A percentile compares a stretch with the other conserved stretches of the same genome.
phyloP scores from a whole-genome alignment of 192 early-diverging fungal species.

The Podila horticola region DNA sequence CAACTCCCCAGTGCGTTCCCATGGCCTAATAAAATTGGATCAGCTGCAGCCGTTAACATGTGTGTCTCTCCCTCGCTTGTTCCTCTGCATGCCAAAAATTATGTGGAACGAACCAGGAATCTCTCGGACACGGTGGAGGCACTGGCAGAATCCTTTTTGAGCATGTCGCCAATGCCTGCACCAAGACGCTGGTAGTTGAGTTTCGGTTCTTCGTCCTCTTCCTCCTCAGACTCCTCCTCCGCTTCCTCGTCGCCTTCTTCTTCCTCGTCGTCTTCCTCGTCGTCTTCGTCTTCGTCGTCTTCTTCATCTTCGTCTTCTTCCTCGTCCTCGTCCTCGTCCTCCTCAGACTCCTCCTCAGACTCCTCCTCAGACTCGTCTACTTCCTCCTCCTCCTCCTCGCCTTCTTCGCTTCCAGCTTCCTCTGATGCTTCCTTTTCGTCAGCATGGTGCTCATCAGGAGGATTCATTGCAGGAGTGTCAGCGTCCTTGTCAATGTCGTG shows the following conservation, averaged over 20 bases:
- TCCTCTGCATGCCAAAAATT: neutral
- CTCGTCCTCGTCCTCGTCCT: slow-evolving; percentile 23
- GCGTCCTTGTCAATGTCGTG: neutral
- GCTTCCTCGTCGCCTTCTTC: slow-evolving; percentile 35
- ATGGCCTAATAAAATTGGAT: slow-evolving; percentile 62
- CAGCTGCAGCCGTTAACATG: neutral
- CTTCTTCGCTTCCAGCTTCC: slow-evolving; percentile 19
- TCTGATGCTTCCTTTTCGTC: neutral
- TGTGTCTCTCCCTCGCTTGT: neutral
- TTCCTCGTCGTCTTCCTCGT: slow-evolving; percentile 56
- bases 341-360: slow-evolving; percentile 56
- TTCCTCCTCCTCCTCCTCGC: slow-evolving; percentile 47
- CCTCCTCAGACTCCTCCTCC: slow-evolving; percentile 61
- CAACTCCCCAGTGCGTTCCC: slow-evolving; percentile 92
- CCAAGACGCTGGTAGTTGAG: slow-evolving; percentile 90
- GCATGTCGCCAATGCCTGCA: slow-evolving; percentile 75
- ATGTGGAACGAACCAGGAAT: slow-evolving; percentile 75
- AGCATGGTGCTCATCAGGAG: slow-evolving; percentile 9
- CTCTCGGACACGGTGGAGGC: slow-evolving; percentile 81
- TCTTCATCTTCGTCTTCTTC: slow-evolving; percentile 28
- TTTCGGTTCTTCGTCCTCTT: slow-evolving; percentile 92
- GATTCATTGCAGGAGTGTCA: slow-evolving; percentile 6
- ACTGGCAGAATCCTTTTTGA: slow-evolving; percentile 90
- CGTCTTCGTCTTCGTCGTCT: slow-evolving; percentile 31
- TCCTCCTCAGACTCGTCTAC: slow-evolving; percentile 44